Evolutionary conservation across 1,284 basidiomycete genomes (phyloP).

Genomic region (Hymenochaete sp.): DNA sequence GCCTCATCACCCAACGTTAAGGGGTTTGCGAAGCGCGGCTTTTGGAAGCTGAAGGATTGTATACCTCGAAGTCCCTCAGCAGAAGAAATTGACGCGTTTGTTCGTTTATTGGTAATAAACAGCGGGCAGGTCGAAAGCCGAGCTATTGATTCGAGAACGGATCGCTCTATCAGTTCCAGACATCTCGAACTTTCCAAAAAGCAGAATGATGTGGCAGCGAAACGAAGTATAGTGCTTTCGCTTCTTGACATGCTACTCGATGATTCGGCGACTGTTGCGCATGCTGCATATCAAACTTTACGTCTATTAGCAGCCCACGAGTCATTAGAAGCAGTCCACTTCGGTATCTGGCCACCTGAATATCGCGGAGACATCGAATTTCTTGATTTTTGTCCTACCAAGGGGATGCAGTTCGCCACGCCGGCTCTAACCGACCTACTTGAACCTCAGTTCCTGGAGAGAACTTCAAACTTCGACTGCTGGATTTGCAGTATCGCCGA

Average conservation of each 20-base stretch:
- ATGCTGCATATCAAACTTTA: slow-evolving; percentile 56
- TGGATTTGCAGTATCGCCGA: slow-evolving; percentile 66
- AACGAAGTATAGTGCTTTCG: slow-evolving; percentile 43
- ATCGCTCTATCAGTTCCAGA: slow-evolving; percentile 30
- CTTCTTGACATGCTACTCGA: slow-evolving; percentile 53
- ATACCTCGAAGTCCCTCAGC: slow-evolving; percentile 48
- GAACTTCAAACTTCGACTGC: slow-evolving; percentile 37
- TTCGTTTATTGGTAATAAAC: slow-evolving; percentile 56
- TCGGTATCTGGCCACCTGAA: slow-evolving; percentile 34
- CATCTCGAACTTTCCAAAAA: slow-evolving; percentile 21
- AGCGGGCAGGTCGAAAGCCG: slow-evolving; percentile 53
- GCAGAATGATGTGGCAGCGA: slow-evolving; percentile 24
- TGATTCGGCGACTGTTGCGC: slow-evolving; percentile 38
- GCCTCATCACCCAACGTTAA: slow-evolving; percentile 29
- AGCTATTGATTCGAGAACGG: slow-evolving; percentile 42
- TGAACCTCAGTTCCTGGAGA: slow-evolving; percentile 24
- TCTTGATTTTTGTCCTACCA: slow-evolving; percentile 27
- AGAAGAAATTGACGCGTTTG: slow-evolving; percentile 69
- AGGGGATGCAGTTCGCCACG: not conserved
- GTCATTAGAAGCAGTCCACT: slow-evolving; percentile 28
- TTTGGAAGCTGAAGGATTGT: slow-evolving; percentile 76
- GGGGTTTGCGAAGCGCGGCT: slow-evolving; percentile 50
- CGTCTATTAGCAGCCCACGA: slow-evolving; percentile 45
- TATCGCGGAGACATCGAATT: slow-evolving; percentile 43
- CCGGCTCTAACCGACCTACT: slow-evolving; percentile 26